Evolutionary conservation across 306 rosid species (phyloP), one percentile per base, ranked within the genome.

Genomic region (Oxytropis ochrocephala): DNA sequence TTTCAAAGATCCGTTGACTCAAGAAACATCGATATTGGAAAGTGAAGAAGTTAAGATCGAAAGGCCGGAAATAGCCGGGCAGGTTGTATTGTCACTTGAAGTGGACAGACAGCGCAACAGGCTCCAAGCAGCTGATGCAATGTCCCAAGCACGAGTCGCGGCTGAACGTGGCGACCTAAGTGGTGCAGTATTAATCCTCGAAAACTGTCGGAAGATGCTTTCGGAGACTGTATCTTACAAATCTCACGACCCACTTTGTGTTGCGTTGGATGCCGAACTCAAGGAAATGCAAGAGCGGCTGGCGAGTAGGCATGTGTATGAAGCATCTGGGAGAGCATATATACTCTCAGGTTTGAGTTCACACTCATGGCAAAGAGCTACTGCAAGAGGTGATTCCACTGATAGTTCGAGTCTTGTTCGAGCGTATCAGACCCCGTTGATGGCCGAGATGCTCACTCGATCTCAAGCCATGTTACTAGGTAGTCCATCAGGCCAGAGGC

Each of bases 311-410:
- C 96, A 88, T 7, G 99, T 91, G 12, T 94, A 94, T 6, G 99
- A 94, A 84, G 96, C 95, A 36, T 94, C 99, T 7, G 99, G 99
- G 48, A 88, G 99, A 64, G 99, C 99, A 11, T 94, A 94, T 29
- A 88, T 94, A 49, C 97, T 94, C 73, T 94, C 99, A 2, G 99
- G 99, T 65, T 80, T 94, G 68, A 94, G 99, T 79, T 94, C 99
- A 32, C 99, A 94, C 63, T 94, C 99, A 8, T 94, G 99, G 99
- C 99, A 94, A 75, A 75, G 99, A 81, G 99, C 99, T 55, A 94
- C 99, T 1, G 95, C 99, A 8, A 85, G 99, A 80, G 99, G 97
- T 3, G 92, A 94, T 82, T 94, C 97, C n/a, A 94, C 97, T 0
- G 92, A 90, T 7, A 80, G 96, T 48, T 86, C 95, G 7, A 90